These are phyloP conservation scores for Exophiala oligosperma DNA, from an alignment of 2,329 filamentous ascomycete species.

Conservation along the genomic window DNA sequence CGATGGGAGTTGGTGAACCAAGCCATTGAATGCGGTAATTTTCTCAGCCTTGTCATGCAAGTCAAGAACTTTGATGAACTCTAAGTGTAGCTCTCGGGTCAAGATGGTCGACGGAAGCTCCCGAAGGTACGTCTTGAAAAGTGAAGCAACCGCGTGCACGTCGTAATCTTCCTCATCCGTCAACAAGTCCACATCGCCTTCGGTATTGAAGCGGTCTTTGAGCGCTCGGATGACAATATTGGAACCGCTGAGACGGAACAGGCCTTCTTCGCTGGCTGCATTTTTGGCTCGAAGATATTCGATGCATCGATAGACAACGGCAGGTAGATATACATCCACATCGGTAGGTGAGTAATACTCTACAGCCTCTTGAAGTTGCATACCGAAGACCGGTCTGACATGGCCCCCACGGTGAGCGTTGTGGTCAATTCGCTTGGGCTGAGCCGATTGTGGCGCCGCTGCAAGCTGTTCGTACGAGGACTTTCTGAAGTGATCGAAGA, in stretches of 20 bases:
- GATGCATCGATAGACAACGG: constrained; percentile 92
- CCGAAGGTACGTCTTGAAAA: constrained; percentile 90
- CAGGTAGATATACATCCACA: constrained; percentile 74
- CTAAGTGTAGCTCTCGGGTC: constrained; percentile 83
- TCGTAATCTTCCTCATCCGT: constrained; percentile 85
- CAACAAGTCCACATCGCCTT: constrained; percentile 87
- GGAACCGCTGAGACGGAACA: constrained; percentile 95
- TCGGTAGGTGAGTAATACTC: constrained; percentile 72
- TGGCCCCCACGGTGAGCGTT: constrained; percentile 20
- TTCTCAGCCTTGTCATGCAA: constrained; percentile 74
- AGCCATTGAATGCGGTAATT: constrained; percentile 69
- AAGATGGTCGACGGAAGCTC: constrained; percentile 90
- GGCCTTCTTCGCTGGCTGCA: constrained; percentile 84
- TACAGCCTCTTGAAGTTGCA: constrained; percentile 81
- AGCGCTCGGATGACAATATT: constrained; percentile 90
- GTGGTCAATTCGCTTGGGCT: constrained; percentile 14
- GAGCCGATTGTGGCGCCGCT: constrained; percentile 5
- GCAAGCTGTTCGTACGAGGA: constrained; percentile 23
- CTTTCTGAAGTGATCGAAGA: constrained; percentile 28
- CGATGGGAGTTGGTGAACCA: constrained; percentile 77
- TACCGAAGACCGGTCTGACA: constrained; percentile 76
- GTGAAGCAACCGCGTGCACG: constrained; percentile 90
- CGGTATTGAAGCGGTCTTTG: constrained; percentile 87
- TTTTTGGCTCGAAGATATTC: constrained; percentile 85
- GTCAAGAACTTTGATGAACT: constrained; percentile 85